phyloP scores from a whole-genome alignment of 176 grass and related monocot genomes.

The Hsuehochloa calcarea region DNA sequence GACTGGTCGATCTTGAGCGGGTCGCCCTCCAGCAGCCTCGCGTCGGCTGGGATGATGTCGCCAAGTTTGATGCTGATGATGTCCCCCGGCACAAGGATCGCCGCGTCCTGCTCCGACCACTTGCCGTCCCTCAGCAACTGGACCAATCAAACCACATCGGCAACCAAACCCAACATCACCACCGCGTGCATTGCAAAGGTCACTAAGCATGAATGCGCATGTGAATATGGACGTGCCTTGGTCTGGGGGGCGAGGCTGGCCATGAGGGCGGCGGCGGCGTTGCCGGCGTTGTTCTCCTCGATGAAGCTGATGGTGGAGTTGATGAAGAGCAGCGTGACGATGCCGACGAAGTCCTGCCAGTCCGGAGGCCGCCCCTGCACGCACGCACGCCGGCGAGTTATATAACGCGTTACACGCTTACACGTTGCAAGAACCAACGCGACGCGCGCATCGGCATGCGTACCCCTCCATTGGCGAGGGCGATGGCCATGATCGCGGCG shows the following conservation, averaged over 20 bases:
- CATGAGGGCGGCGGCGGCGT: slow-evolving; percentile 89
- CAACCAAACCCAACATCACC: not conserved
- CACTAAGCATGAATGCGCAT: not conserved
- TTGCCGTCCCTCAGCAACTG: slow-evolving; percentile 65
- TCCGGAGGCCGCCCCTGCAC: slow-evolving; percentile 60
- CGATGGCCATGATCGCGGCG: slow-evolving; percentile 78
- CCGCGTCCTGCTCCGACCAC: slow-evolving; percentile 81
- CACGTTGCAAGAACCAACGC: not conserved
- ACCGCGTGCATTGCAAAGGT: not conserved
- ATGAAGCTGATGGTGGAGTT: slow-evolving; percentile 92
- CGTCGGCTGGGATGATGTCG: slow-evolving; percentile 87
- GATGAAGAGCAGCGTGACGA: slow-evolving; percentile 70
- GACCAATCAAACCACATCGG: not conserved
- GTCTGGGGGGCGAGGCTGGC: slow-evolving; percentile 79
- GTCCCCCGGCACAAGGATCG: slow-evolving; percentile 78
- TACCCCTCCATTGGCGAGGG: slow-evolving; percentile 62
- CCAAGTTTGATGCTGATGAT: slow-evolving; percentile 95
- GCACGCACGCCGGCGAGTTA: not conserved
- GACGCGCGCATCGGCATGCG: not conserved
- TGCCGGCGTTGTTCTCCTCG: slow-evolving; percentile 92
- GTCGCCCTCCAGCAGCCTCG: slow-evolving; percentile 72
- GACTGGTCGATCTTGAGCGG: slow-evolving; percentile 94
- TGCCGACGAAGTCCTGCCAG: slow-evolving; percentile 89
- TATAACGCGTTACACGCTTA: not conserved
- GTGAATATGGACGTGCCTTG: slow-evolving; percentile 44